phyloP scores from a whole-genome alignment of 2,329 filamentous ascomycete species.

The Lachnellula occidentalis region DNA sequence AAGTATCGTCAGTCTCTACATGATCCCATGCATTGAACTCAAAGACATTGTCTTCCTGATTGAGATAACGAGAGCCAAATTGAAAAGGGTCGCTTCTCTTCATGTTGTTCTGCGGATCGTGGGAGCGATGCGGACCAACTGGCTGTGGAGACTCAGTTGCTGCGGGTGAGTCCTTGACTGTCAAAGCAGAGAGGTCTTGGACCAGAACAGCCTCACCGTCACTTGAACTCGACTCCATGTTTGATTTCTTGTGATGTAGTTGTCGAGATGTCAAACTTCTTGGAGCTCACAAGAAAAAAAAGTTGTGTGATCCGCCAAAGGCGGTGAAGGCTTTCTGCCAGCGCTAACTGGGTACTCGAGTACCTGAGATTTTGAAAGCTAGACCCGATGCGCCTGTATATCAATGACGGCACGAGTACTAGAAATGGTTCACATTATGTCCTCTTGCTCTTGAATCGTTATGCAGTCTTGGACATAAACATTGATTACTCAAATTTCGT shows the following conservation, averaged over 20 bases:
- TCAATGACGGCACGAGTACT: not conserved
- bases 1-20: slow-evolving; percentile 84
- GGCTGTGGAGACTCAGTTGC: slow-evolving; percentile 14
- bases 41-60: slow-evolving; percentile 83
- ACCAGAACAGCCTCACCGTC: slow-evolving; percentile 3
- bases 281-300: not conserved
- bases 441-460: no score
- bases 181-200: slow-evolving; percentile 16
- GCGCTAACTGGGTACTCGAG: no score
- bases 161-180: slow-evolving; percentile 14
- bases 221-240: slow-evolving; percentile 12
- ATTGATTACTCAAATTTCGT: no score
- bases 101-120: slow-evolving; percentile 55
- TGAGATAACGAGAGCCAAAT: slow-evolving; percentile 84
- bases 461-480: no score
- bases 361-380: no score
- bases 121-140: slow-evolving; percentile 28
- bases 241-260: not conserved
- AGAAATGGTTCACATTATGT: no score
- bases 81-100: slow-evolving; percentile 92
- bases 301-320: not conserved
- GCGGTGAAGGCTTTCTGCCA: slow-evolving; percentile 10
- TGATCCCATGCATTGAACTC: slow-evolving; percentile 99
- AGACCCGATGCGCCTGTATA: no score
- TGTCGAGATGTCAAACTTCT: not conserved